phyloP scores from a whole-genome alignment of 179 eudicot species.

The Silene coronaria region DNA sequence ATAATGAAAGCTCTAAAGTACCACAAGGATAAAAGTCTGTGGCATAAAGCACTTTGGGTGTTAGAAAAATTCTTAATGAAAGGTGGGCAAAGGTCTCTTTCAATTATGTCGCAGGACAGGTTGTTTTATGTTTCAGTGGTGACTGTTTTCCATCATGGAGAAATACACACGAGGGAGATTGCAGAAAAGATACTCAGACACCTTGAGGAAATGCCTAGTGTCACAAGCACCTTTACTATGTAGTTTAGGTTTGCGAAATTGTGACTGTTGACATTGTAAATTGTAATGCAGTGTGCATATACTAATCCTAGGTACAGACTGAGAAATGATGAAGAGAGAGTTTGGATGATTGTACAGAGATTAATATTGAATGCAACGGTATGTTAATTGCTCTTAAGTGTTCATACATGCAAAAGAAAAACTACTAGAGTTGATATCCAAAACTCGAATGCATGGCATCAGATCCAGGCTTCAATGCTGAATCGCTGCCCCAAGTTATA shows the following conservation, averaged over 20 bases:
- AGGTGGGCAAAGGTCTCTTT: constrained; percentile 44
- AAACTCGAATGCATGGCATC: neutral
- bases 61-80: constrained; percentile 59
- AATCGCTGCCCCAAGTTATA: too few relatives aligned
- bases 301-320: neutral
- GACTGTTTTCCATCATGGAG: constrained; percentile 74
- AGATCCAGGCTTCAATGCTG: too few relatives aligned
- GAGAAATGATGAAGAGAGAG: constrained; percentile 6
- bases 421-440: neutral
- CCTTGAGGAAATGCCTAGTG: constrained; percentile 60
- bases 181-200: constrained; percentile 73
- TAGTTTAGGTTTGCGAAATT: neutral
- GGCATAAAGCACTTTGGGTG: constrained; percentile 73
- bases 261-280: neutral
- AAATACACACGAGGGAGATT: constrained; percentile 61
- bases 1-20: constrained; percentile 54
- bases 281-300: neutral
- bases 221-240: constrained; percentile 22
- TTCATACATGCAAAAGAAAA: neutral
- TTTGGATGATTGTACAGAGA: neutral
- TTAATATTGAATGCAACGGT: neutral
- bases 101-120: constrained; percentile 52
- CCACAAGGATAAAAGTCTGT: constrained; percentile 58
- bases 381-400: neutral
- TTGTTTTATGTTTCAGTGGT: constrained; percentile 51